Conservation (phyloP, 2,329 filamentous ascomycete species). For the Fusarium longipes region DNA sequence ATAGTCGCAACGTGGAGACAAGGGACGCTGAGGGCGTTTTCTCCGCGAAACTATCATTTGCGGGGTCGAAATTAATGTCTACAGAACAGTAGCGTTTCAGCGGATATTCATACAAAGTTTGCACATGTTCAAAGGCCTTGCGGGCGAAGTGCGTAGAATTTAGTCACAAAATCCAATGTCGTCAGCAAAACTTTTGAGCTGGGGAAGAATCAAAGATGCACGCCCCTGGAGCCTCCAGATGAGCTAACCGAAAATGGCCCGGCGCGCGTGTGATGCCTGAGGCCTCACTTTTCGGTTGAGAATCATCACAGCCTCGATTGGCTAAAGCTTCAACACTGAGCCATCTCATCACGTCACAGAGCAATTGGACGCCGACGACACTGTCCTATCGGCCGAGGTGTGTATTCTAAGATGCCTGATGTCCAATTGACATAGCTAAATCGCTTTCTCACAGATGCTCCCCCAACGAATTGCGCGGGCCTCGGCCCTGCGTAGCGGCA, state of each 20-base stretch:
- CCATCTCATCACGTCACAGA: slow-evolving; percentile 49
- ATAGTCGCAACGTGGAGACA: slow-evolving; percentile 62
- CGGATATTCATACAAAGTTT: slow-evolving; percentile 61
- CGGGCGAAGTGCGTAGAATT: slow-evolving; percentile 59
- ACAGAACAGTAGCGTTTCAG: slow-evolving; percentile 59
- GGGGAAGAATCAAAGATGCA: slow-evolving; percentile 48
- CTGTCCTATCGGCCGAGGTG: slow-evolving; percentile 51
- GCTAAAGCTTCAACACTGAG: slow-evolving; percentile 47
- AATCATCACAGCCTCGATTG: slow-evolving; percentile 51
- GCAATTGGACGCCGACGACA: slow-evolving; percentile 53
- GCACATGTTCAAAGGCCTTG: slow-evolving; percentile 65
- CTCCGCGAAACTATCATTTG: slow-evolving; percentile 70
- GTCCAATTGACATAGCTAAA: slow-evolving; percentile 34
- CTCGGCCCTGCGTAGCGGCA: slow-evolving; percentile 57
- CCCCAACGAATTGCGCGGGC: slow-evolving; percentile 67
- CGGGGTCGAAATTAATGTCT: slow-evolving; percentile 66
- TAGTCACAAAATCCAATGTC: slow-evolving; percentile 56
- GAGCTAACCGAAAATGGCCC: slow-evolving; percentile 45
- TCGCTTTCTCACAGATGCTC: slow-evolving; percentile 64
- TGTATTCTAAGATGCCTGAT: slow-evolving; percentile 2
- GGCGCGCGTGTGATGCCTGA: slow-evolving; percentile 50
- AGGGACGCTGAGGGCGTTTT: slow-evolving; percentile 61
- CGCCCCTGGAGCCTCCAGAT: slow-evolving; percentile 37
- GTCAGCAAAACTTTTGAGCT: slow-evolving; percentile 63
- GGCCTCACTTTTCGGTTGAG: slow-evolving; percentile 45